Evolutionary conservation across 2,329 filamentous ascomycete species (phyloP), one percentile per base, ranked within the genome.

Genomic region (Sclerotinia spermophila): DNA sequence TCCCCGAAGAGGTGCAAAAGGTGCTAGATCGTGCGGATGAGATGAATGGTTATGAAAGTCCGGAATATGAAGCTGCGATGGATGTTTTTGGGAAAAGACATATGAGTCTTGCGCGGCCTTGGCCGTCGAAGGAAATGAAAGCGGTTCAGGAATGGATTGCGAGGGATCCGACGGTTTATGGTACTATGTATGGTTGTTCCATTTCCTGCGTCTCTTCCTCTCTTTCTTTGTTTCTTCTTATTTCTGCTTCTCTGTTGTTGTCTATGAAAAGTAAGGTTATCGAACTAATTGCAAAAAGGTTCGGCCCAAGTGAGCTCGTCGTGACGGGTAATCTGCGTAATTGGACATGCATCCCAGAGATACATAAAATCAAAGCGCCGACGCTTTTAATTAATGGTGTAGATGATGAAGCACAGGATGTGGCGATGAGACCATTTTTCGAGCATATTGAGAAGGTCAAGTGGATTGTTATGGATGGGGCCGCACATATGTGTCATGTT

Each of bases 331-430:
- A 74, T 42, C 74, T 78, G 5, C 72, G 74, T 3, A 64, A 77
- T 48, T 79, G 78, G 80, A 78, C 74, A 15, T 72, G 73, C 42
- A 58, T 79, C n/a, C 73, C 76, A 27, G 21, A 68, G 27, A 62
- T 77, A 60, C 44, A 70, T 27, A 74, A 76, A n/a, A 81, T 81
- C 68, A 76, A 75, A 42, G 80, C 71, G 0, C 76, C 78, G 0
- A 81, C 79, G 4, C 75, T 82, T 5, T 61, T 82, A 15, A 75
- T 82, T 17, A 81, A 82, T 51, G 81, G 80, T 2, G 59, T 70
- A 0, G 70, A 80, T 5, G 80, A 82, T 56, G 79, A 81, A 70
- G 79, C 78, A 5, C 78, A 81, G 55, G 79, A 82, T 65, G 76
- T 77, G 0, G 75, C 77, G 0, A 78, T 81, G 76, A 75, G 76